These are phyloP conservation scores for Gracilaria vermiculophylla DNA, from an alignment of 23 red algal genomes.

Conservation along the genomic window DNA sequence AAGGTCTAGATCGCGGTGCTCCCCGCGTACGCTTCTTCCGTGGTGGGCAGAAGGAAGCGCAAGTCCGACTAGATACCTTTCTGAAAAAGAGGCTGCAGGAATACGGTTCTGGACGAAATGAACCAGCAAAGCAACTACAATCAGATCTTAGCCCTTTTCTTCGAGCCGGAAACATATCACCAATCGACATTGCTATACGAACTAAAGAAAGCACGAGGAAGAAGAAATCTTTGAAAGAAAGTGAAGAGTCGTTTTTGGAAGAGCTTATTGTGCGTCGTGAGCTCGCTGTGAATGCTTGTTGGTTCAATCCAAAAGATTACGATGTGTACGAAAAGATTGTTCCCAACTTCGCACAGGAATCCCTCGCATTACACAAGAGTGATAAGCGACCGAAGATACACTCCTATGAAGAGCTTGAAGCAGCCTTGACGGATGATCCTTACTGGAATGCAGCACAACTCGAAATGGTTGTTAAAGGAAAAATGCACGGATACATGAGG, in stretches of 20 bases:
- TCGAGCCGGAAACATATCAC: constrained; percentile 86
- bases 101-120: constrained; percentile 78
- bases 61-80: constrained; percentile 60
- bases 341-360: constrained; percentile 69
- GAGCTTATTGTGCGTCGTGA: constrained; percentile 97
- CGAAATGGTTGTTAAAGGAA: constrained; percentile 87
- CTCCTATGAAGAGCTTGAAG: constrained; percentile 79
- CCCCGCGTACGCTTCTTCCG: constrained; percentile 57
- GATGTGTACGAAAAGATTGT: constrained; percentile 71
- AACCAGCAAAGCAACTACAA: constrained; percentile 64
- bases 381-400: constrained; percentile 77
- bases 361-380: constrained; percentile 57
- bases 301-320: constrained; percentile 73
- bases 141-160: constrained; percentile 88
- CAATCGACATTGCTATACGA: constrained; percentile 69
- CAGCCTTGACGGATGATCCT: constrained; percentile 60
- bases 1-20: constrained; percentile 68
- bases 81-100: constrained; percentile 18
- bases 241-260: constrained; percentile 84
- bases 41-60: constrained; percentile 76
- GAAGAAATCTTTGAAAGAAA: constrained; percentile 35
- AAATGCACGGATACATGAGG: constrained; percentile 93
- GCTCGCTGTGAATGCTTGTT: constrained; percentile 85
- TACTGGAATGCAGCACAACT: constrained; percentile 97
- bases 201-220: constrained; percentile 8